phyloP scores from a whole-genome alignment of 129 eudicot genomes.

The Escallonia rubra region DNA sequence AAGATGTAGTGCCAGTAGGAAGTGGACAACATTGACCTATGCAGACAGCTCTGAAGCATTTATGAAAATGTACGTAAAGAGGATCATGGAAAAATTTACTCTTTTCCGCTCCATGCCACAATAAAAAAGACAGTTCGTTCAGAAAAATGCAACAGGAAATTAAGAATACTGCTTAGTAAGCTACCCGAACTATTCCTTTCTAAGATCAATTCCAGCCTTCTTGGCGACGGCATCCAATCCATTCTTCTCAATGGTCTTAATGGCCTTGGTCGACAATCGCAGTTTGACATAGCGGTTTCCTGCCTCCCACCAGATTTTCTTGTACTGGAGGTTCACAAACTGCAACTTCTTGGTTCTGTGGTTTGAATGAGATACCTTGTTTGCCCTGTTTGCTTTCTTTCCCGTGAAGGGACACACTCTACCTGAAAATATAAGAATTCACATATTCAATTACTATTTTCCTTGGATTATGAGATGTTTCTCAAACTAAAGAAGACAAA shows the following conservation, averaged over 20 bases:
- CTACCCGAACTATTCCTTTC: slow-evolving; percentile 38
- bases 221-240: slow-evolving; percentile 93
- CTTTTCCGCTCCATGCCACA: too few species aligned
- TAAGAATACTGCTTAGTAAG: too few species aligned
- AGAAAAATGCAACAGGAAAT: too few species aligned
- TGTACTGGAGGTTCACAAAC: slow-evolving; percentile 85
- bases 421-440: slow-evolving; percentile 44
- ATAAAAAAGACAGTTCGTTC: too few species aligned
- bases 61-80: too few species aligned
- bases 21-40: too few species aligned
- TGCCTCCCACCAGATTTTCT: slow-evolving; percentile 97
- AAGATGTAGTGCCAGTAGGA: too few species aligned
- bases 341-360: slow-evolving; percentile 81
- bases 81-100: too few species aligned
- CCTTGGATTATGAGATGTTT: neutral
- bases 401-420: slow-evolving; percentile 93
- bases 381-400: slow-evolving; percentile 84
- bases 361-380: slow-evolving; percentile 82
- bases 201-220: slow-evolving; percentile 95
- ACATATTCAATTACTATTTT: neutral
- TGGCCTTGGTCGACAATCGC: slow-evolving; percentile 82
- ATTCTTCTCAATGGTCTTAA: slow-evolving; percentile 91
- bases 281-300: slow-evolving; percentile 85
- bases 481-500: neutral
- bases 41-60: too few species aligned